These are phyloP conservation scores for Ogataea ganodermae DNA, from an alignment of 805 yeast genomes.

Conservation along the genomic window DNA sequence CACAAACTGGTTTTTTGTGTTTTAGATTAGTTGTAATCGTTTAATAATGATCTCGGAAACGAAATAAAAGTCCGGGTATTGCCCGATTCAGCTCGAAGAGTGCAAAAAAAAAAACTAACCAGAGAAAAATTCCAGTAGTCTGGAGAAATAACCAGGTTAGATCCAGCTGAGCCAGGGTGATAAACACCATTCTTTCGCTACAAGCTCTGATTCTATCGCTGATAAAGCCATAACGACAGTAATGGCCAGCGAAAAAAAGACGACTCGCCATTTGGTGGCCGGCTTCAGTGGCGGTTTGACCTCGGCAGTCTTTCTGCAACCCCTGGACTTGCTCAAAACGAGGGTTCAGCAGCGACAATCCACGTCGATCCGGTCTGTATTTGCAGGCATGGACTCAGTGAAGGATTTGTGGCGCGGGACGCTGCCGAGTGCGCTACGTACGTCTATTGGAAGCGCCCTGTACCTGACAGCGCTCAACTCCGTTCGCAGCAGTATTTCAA, in stretches of 20 bases:
- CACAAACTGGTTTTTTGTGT: not conserved
- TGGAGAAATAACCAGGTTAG: not conserved
- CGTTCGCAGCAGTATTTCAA: conserved; percentile 54
- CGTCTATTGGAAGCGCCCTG: conserved; percentile 87
- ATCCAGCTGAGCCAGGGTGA: not conserved
- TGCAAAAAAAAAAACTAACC: not conserved
- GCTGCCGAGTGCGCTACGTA: conserved; percentile 83
- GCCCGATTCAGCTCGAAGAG: not conserved
- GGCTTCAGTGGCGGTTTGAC: conserved; percentile 86
- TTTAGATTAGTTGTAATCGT: not conserved
- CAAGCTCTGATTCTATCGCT: not conserved
- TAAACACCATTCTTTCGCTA: not conserved
- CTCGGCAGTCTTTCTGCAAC: conserved; percentile 80
- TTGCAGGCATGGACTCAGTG: conserved; percentile 44
- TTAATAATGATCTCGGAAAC: no score
- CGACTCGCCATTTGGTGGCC: conserved; percentile 61
- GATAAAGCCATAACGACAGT: not conserved
- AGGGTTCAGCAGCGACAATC: conserved; percentile 66
- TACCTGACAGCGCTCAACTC: conserved; percentile 74
- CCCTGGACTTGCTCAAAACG: conserved; percentile 86
- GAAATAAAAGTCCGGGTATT: no score
- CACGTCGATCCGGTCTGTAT: conserved; percentile 34
- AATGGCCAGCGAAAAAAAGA: conserved; percentile 20
- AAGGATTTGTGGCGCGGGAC: conserved; percentile 90
- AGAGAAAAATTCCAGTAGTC: no score